A percentile compares a stretch with the other conserved stretches of the same genome.
phyloP scores from a whole-genome alignment of 139 green algal genomes.

The Yamagishiella unicocca region DNA sequence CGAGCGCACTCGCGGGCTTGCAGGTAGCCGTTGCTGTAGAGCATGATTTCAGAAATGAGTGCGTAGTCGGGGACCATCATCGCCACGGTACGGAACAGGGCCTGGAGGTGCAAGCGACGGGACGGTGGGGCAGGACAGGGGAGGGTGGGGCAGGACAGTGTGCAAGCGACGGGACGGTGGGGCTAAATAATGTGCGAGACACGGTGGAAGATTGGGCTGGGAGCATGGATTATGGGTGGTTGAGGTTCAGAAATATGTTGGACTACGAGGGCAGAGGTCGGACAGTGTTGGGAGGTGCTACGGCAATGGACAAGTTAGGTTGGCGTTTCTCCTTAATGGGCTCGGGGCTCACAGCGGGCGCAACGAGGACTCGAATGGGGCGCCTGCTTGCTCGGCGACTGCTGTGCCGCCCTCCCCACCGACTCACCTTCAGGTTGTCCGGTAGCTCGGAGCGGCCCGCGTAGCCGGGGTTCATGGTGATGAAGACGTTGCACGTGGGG shows the following conservation, averaged over 20 bases:
- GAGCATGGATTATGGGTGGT: too few relatives aligned
- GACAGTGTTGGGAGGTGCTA: too few relatives aligned
- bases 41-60: slow-evolving; percentile 84
- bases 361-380: neutral
- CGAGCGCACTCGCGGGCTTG: slow-evolving; percentile 77
- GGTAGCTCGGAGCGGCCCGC: slow-evolving; percentile 80
- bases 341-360: too few relatives aligned
- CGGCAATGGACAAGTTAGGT: too few relatives aligned
- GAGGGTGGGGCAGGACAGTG: neutral
- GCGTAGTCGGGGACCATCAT: slow-evolving; percentile 89
- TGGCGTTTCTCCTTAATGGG: too few relatives aligned
- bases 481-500: slow-evolving; percentile 85
- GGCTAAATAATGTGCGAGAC: too few relatives aligned
- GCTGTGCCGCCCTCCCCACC: too few relatives aligned
- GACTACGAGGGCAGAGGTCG: too few relatives aligned
- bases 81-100: slow-evolving; percentile 77
- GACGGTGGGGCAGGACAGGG: neutral
- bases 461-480: slow-evolving; percentile 92
- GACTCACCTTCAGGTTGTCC: slow-evolving; percentile 80
- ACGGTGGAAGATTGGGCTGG: too few relatives aligned
- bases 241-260: too few relatives aligned
- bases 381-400: neutral
- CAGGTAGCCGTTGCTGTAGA: slow-evolving; percentile 71
- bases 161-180: too few relatives aligned
- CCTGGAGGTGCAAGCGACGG: slow-evolving; percentile 29